Evolutionary conservation across 805 yeast species (phyloP), one percentile per base, ranked within the genome.

Genomic region (Lachancea fermentati): DNA sequence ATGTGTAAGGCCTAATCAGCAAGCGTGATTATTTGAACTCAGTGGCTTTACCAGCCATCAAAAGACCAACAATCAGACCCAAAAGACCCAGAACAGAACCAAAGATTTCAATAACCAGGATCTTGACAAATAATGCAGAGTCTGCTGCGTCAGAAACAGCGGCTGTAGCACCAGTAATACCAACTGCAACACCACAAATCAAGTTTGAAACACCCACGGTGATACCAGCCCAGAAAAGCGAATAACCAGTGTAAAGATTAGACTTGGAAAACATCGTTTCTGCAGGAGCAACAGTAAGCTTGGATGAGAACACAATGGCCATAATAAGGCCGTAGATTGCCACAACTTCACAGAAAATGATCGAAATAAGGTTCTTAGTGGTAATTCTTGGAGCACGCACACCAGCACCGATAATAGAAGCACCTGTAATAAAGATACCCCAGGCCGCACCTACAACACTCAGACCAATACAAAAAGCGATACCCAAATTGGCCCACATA

Each of bases 61-160:
- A 75, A 55, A 93, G 76, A 35, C 98, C 98, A 39, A 93, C 96
- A 68, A 93, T 93, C 52, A 93, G 79, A 24, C 97, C 98, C 61
- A 93, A 85, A 51, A 93, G 78, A 34, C 98, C 98, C 61, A 93
- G 73, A 28, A 93, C 95, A 16, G 95, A 84, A 26, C 98, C 98
- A 59, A 93, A 93, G 71, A 93, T 93, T 73, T 93, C 98, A 54
- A 93, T 83, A 47, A 93, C 98, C 57, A 93, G 77, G 45, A 93
- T 93, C 68, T 93, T 93, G 48, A 93, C 98, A 56, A 93, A 93
- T 50, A 93, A 71, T 3, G 96, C 76, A 17, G 96, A 79, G 68
- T 93, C 97, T 8, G 98, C 97, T 22, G 98, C 98, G 67, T 93
- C 98, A 32, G 95, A 79, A 46, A 93, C 78, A 30, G 98, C 98